Evolutionary conservation across 805 yeast genomes (phyloP), one percentile per base, ranked within the genome.

Genomic region (Teunomyces gatunensis): DNA sequence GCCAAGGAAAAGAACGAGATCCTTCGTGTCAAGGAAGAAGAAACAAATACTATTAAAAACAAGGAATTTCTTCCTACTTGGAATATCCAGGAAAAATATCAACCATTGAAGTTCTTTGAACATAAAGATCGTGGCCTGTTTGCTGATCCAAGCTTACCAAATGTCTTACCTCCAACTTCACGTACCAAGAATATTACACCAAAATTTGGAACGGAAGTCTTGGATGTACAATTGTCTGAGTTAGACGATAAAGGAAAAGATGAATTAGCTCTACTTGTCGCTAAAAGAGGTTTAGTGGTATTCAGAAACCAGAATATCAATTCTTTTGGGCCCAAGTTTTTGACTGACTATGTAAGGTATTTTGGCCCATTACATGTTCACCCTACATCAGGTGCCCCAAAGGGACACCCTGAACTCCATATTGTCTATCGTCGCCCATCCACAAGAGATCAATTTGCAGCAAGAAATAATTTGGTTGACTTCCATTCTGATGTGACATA

Each of bases 401-500:
- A 65, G 52, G 84, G 87, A 6, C 69, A 68, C 50, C 84, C 87
- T 4, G 82, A 83, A 50, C 74, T 85, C 52, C 89, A 83, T 54
- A 67, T 84, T 33, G 81, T 83, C 17, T 83, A 79, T 63, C 73
- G 86, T 55, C 64, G 77, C 51, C 71, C 79, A 6, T 29, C 34
- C 1, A 23, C 43, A 7, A 10, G 53, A 53, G 68, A 67, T 52
- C 59, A 64, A 39, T 70, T 74, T 46, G 56, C 62, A 7, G 54
- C 61, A 33, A 67, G 65, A 46, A 66, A 71, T 33, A 64, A 68
- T 52, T 68, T 72, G 42, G 69, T 73, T 21, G 59, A 64, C 45
- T 86, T 87, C 87, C 92, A 86, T 65, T 78, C 87, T 3, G 94
- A 86, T 62, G 85, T 84, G 35, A 78, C 88, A 28, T 86, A 83